Evolutionary conservation across 2,329 filamentous ascomycete species (phyloP).

Genomic region (Chalara sp.): DNA sequence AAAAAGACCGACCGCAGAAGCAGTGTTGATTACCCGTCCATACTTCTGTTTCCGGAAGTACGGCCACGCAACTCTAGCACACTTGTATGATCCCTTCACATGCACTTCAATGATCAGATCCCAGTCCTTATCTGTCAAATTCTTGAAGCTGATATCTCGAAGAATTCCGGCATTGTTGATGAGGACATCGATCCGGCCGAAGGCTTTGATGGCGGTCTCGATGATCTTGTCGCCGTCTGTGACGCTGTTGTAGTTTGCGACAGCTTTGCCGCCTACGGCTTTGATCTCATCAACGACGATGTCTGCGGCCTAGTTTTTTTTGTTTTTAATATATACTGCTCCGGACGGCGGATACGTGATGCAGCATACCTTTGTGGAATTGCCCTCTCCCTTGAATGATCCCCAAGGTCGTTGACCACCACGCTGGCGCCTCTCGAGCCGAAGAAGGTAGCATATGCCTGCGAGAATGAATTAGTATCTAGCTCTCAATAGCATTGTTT

Average conservation of each 20-base stretch:
- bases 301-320: conserved; percentile 61
- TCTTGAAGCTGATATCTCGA: conserved; percentile 97
- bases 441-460: conserved; percentile 79
- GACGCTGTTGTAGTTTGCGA: conserved; percentile 95
- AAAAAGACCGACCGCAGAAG: conserved; percentile 92
- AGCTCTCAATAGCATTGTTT: neutral
- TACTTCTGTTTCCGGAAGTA: conserved; percentile 99
- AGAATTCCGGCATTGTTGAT: conserved; percentile 95
- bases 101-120: conserved; percentile 91
- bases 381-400: conserved; percentile 89
- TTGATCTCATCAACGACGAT: conserved; percentile 78
- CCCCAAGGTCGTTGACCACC: conserved; percentile 95
- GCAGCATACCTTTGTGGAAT: conserved; percentile 66
- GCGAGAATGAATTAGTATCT: neutral
- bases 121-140: conserved; percentile 97
- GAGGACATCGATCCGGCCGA: conserved; percentile 85
- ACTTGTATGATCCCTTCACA: conserved; percentile 92
- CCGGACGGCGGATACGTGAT: neutral
- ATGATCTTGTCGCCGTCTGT: conserved; percentile 93
- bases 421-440: conserved; percentile 84
- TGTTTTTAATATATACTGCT: neutral
- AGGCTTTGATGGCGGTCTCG: conserved; percentile 73
- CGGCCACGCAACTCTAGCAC: conserved; percentile 88
- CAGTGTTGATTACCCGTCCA: conserved; percentile 91
- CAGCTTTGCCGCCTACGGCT: conserved; percentile 84